Percentiles rank a stretch among this genome's conserved stretches.
Evolutionary conservation across 495 filamentous ascomycete species (phyloP).

Genomic region (Penicillium canariense): DNA sequence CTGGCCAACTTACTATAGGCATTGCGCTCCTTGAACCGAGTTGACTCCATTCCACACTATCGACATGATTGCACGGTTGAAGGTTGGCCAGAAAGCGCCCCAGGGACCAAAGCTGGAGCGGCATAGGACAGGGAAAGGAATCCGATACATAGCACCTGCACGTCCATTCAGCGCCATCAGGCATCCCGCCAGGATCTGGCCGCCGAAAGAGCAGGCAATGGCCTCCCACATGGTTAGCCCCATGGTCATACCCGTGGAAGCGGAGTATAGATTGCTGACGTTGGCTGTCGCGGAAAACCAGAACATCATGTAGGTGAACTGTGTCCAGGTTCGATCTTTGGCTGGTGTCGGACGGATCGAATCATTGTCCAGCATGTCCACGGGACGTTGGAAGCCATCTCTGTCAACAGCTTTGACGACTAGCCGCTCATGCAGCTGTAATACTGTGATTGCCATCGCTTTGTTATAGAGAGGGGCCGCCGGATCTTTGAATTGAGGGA

Average conservation of each 20-base stretch:
- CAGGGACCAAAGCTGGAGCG: constrained; percentile 35
- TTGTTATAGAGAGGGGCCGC: background rate
- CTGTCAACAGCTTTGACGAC: constrained; percentile 24
- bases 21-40: constrained; percentile 37
- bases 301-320: constrained; percentile 38
- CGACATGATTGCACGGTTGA: constrained; percentile 39
- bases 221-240: constrained; percentile 41
- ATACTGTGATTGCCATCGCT: background rate
- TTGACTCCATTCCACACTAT: constrained; percentile 43
- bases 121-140: constrained; percentile 37
- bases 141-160: constrained; percentile 38
- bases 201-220: constrained; percentile 30
- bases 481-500: background rate
- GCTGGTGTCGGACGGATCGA: constrained; percentile 36
- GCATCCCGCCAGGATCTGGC: constrained; percentile 20
- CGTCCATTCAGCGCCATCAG: constrained; percentile 18
- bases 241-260: constrained; percentile 33
- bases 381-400: constrained; percentile 19
- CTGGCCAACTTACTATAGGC: constrained; percentile 35
- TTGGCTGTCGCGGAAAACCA: constrained; percentile 43
- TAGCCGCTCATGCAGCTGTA: constrained; percentile 13
- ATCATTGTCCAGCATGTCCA: constrained; percentile 15
- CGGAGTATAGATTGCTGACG: constrained; percentile 26
- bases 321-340: constrained; percentile 35
- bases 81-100: constrained; percentile 39